Conservation (phyloP, 306 rosid genomes). For the barrel medic (Medicago truncatula) region DNA sequence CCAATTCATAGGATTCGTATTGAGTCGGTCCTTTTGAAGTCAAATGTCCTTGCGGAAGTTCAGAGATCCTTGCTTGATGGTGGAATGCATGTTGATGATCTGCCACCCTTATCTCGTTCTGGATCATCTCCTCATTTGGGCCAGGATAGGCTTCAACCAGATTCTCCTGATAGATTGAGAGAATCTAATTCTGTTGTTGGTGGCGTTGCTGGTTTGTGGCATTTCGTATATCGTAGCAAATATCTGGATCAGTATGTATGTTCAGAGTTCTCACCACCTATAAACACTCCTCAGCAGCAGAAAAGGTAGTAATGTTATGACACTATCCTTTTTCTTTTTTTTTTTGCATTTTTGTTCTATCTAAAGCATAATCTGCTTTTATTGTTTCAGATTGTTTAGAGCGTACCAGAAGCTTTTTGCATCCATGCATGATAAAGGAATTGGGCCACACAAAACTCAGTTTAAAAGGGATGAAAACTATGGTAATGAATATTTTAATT, state of each 20-base stretch:
- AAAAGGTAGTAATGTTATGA: constrained; percentile 61
- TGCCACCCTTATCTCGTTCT: constrained; percentile 69
- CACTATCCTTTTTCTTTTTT: constrained; percentile 15
- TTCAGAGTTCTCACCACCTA: constrained; percentile 85
- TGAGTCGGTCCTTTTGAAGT: constrained; percentile 82
- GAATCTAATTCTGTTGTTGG: constrained; percentile 65
- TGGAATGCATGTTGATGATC: constrained; percentile 88
- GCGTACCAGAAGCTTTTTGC: constrained; percentile 85
- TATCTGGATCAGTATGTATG: constrained; percentile 91
- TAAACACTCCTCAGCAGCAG: constrained; percentile 73
- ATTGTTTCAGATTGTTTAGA: constrained; percentile 72
- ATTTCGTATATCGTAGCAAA: constrained; percentile 92
- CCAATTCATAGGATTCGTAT: constrained; percentile 74
- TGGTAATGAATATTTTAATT: constrained; percentile 55
- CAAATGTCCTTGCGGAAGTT: constrained; percentile 83
- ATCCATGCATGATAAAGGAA: constrained; percentile 89
- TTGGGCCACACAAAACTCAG: constrained; percentile 91
- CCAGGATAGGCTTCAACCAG: constrained; percentile 65
- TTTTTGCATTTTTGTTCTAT: constrained; percentile 25
- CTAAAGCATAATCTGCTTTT: constrained; percentile 41
- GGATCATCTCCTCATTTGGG: constrained; percentile 65
- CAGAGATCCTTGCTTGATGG: constrained; percentile 90
- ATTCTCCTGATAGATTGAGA: constrained; percentile 67
- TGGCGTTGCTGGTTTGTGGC: constrained; percentile 92
- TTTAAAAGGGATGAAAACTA: constrained; percentile 92